Base-by-base conservation (phyloP, 169 alveolate species). In the Plasmodium malariae region DNA sequence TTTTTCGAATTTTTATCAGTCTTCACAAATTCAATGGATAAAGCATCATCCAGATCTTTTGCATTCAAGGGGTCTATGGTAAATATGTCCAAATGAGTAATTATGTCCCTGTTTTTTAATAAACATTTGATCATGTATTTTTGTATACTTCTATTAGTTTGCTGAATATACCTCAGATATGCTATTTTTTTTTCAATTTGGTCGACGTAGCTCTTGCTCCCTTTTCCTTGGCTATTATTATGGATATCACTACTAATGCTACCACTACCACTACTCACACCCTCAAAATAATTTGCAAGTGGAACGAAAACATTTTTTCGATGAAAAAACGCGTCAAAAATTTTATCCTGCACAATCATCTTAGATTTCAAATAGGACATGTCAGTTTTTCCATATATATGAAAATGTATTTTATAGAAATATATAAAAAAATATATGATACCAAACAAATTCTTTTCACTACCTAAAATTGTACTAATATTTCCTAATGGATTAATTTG, bases 41-140 rank as follows among this genome's bases (percentile, higher is more conserved):
- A 89, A 26, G 99, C 99, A 91, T 98, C 99, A 93, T 98, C 99
- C 57, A 98, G 95, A 93, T 98, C 99, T 95, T 98, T 98, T 90
- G 99, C 98, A 19, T 98, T 99, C 7, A 97, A 98, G 14, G 99
- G 99, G 87, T 98, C 99, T 9, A 98, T 97, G 37, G 98, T 95
- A 57, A 94, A 76, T 11, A 92, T 92, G 49, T 71, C 74, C 9
- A 90, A 45, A 49, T 92, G 91, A 12, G 93, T 88, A 11, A 83
- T 51, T 65, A 83, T 83, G 6, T 83, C 65, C 21, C 91, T 65
- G 51, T 83, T 67, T 40, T 34, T 67, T 19, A 83, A 59, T 30
- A 65, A 68, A 43, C 85, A 17, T 67, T 83, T 83, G 21, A 83
- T 24, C 91, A 83, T 67, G 59, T 83, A 83, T 55, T 54, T 83